phyloP scores from a whole-genome alignment of 1,139 yeast genomes.

The Trichomonascaceae sp. region DNA sequence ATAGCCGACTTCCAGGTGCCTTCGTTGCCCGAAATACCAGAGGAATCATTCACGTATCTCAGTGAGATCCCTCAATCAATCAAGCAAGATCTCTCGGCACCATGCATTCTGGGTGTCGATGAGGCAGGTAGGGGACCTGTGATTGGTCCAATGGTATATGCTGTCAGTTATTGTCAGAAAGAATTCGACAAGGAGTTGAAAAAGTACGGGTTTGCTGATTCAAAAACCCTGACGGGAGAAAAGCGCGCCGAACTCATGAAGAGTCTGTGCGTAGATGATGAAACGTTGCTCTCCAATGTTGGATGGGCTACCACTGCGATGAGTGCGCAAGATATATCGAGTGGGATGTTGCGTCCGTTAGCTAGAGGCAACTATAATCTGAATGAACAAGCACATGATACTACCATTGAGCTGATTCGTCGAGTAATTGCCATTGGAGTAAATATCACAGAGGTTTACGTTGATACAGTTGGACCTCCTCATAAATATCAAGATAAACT shows the following conservation, averaged over 20 bases:
- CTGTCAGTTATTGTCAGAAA: conserved; percentile 68
- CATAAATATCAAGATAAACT: conserved; percentile 72
- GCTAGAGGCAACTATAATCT: conserved; percentile 55
- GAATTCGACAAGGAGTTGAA: conserved; percentile 50
- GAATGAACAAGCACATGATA: conserved; percentile 94
- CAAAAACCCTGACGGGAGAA: conserved; percentile 75
- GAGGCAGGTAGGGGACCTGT: conserved; percentile 99
- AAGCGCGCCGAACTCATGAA: conserved; percentile 58
- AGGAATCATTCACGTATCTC: conserved; percentile 32
- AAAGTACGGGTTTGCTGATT: conserved; percentile 81
- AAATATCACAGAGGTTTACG: conserved; percentile 62
- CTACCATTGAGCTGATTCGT: conserved; percentile 74
- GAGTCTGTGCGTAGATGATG: conserved; percentile 46
- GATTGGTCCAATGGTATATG: conserved; percentile 92
- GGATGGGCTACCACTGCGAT: conserved; percentile 88
- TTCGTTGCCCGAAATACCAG: conserved; percentile 21
- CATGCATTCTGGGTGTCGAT: conserved; percentile 76
- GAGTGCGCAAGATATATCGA: conserved; percentile 81
- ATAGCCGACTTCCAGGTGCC: conserved; percentile 25
- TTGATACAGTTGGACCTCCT: conserved; percentile 95
- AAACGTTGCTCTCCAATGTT: conserved; percentile 45
- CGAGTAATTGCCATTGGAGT: conserved; percentile 56
- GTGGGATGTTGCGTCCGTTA: conserved; percentile 77
- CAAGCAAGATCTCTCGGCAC: conserved; percentile 20
- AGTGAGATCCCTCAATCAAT: conserved; percentile 32